A percentile compares a stretch with the other conserved stretches of the same genome.
These are phyloP conservation scores for Tylopilus rubrobrunneus DNA, from an alignment of 768 basidiomycete genomes.

Conservation along the genomic window DNA sequence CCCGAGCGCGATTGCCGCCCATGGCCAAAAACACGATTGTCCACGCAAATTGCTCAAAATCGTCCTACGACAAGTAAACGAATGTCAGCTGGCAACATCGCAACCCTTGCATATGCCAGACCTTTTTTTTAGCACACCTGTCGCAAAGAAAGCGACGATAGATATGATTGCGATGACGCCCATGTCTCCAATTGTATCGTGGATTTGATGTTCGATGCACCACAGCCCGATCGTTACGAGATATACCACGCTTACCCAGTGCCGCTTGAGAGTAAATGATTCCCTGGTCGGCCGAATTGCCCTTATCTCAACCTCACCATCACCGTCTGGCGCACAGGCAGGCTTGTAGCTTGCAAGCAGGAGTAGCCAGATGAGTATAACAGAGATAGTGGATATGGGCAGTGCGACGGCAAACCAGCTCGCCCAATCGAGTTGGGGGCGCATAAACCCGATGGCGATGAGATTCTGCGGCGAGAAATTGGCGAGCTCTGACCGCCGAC, in stretches of 20 bases:
- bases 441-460: too few species aligned
- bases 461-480: too few species aligned
- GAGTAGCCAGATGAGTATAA: too few species aligned
- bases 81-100: background rate
- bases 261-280: too few species aligned
- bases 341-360: too few species aligned
- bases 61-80: constrained; percentile 51
- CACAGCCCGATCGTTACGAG: constrained; percentile 82
- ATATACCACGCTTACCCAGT: constrained; percentile 55
- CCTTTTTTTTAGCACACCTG: constrained; percentile 88
- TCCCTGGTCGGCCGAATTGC: too few species aligned
- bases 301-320: too few species aligned
- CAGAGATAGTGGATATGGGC: too few species aligned
- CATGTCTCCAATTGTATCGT: constrained; percentile 87
- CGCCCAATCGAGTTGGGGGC: too few species aligned
- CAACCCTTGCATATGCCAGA: constrained; percentile 26
- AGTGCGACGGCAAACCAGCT: too few species aligned
- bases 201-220: constrained; percentile 81
- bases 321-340: too few species aligned
- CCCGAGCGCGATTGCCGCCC: constrained; percentile 94
- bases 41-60: constrained; percentile 95
- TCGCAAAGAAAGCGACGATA: constrained; percentile 89
- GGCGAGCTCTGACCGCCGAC: too few species aligned
- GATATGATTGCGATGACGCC: constrained; percentile 95
- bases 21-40: constrained; percentile 94